A percentile compares a stretch with the other conserved stretches of the same genome.
Conservation (phyloP, 495 filamentous ascomycete genomes). For the Polyplosphaeria fusca region DNA sequence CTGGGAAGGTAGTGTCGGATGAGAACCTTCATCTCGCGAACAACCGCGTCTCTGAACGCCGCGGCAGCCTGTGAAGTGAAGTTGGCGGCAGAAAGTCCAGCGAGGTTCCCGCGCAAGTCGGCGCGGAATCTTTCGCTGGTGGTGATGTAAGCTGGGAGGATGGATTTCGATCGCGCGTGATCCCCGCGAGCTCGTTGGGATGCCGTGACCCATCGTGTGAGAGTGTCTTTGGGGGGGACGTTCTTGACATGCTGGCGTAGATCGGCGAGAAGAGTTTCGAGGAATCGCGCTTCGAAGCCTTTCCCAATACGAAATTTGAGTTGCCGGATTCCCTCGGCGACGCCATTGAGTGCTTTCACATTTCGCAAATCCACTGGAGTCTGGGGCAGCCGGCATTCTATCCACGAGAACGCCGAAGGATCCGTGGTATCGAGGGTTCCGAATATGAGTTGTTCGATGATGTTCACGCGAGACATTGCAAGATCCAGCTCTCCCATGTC, state of each 20-base stretch:
- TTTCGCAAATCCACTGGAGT: constrained; percentile 67
- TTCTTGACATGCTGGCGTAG: constrained; percentile 76
- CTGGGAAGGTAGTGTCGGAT: constrained; percentile 84
- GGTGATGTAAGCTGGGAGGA: constrained; percentile 70
- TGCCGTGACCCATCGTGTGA: constrained; percentile 70
- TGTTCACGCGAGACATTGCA: constrained; percentile 71
- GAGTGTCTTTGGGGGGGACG: constrained; percentile 66
- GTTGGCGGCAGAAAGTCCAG: constrained; percentile 73
- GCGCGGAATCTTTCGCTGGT: constrained; percentile 65
- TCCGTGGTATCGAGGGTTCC: constrained; percentile 53
- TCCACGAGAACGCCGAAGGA: constrained; percentile 34
- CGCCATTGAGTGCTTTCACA: constrained; percentile 75
- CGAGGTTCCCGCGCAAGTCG: constrained; percentile 63
- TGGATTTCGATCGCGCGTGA: constrained; percentile 62
- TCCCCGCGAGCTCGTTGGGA: constrained; percentile 63
- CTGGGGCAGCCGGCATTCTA: constrained; percentile 19
- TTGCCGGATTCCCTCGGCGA: constrained; percentile 69
- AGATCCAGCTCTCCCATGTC: constrained; percentile 76
- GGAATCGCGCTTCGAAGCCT: constrained; percentile 76
- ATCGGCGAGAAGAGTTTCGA: constrained; percentile 74
- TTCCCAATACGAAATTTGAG: constrained; percentile 79
- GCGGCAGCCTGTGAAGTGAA: constrained; percentile 75
- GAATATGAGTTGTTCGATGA: constrained; percentile 71
- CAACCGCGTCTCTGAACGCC: constrained; percentile 79
- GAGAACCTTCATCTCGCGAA: constrained; percentile 81